Percentiles rank a stretch among this genome's conserved stretches.
Evolutionary conservation across 805 yeast species (phyloP).

Genomic region (Starmerella asiatica): DNA sequence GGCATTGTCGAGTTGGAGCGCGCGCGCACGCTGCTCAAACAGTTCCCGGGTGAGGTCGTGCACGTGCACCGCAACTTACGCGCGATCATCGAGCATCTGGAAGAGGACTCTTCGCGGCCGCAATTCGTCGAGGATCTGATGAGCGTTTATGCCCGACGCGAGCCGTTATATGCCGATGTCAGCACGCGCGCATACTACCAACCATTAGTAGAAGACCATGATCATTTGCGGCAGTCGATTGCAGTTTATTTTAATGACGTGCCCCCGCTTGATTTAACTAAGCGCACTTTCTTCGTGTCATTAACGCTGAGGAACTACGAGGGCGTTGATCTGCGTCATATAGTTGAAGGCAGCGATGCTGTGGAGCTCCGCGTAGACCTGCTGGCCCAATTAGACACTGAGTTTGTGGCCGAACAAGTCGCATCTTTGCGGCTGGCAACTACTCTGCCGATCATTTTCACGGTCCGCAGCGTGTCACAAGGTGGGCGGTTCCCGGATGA

Average conservation of each 20-base stretch:
- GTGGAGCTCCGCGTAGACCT: conserved; percentile 74
- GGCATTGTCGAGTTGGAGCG: conserved; percentile 72
- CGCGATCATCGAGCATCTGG: conserved; percentile 62
- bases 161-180: conserved; percentile 63
- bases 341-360: conserved; percentile 61
- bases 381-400: conserved; percentile 34
- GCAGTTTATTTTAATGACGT: conserved; percentile 39
- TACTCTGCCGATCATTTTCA: conserved; percentile 63
- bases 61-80: conserved; percentile 82
- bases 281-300: conserved; percentile 52
- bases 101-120: conserved; percentile 73
- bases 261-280: conserved; percentile 30
- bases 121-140: conserved; percentile 67
- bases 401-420: conserved; percentile 59
- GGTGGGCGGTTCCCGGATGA: conserved; percentile 71
- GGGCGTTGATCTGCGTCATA: conserved; percentile 26
- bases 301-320: conserved; percentile 53
- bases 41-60: conserved; percentile 57
- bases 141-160: conserved; percentile 75
- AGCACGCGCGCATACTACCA: conserved; percentile 71
- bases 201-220: conserved; percentile 39
- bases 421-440: conserved; percentile 53
- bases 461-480: conserved; percentile 62
- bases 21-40: conserved; percentile 52
- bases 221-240: conserved; percentile 45